Percentiles rank a stretch among this genome's conserved stretches.
Conservation (phyloP, 495 filamentous ascomycete genomes). For the Poronia punctata region DNA sequence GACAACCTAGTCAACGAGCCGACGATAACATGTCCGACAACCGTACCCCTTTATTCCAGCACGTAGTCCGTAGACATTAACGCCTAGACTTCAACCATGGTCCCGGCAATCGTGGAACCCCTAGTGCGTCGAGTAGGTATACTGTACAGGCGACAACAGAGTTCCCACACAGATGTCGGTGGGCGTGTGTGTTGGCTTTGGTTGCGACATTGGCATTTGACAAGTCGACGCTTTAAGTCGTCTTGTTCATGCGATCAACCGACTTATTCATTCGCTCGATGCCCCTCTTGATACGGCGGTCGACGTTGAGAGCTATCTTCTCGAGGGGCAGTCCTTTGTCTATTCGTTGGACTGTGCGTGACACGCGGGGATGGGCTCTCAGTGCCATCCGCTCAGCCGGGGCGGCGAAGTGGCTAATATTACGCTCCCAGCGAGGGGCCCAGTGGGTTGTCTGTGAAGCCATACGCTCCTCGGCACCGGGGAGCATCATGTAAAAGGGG, state of each 20-base stretch:
- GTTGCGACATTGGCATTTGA: no score
- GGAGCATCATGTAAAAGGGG: constrained; percentile 42
- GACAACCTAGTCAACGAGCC: no score
- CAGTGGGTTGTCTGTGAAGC: constrained; percentile 36
- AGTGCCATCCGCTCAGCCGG: constrained; percentile 37
- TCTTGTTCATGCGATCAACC: constrained; percentile 4
- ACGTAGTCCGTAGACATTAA: no score
- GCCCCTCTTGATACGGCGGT: constrained; percentile 33
- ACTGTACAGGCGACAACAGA: no score
- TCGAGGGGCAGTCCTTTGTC: constrained; percentile 38
- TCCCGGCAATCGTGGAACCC: no score
- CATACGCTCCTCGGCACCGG: constrained; percentile 39
- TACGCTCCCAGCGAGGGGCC: constrained; percentile 46
- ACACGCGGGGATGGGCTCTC: constrained; percentile 33
- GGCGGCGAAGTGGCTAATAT: constrained; percentile 37
- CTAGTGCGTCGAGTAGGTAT: no score
- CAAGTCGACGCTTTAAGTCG: no score
- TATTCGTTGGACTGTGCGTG: constrained; percentile 32
- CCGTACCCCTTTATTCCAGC: no score
- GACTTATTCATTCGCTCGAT: constrained; percentile 23
- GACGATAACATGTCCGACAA: no score
- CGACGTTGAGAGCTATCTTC: constrained; percentile 35
- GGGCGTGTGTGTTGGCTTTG: no score
- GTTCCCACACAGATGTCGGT: no score
- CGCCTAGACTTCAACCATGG: no score